Evolutionary conservation across 2,329 filamentous ascomycete genomes (phyloP), one percentile per base, ranked within the genome.

Genomic region (Lasiodiplodia sp.): DNA sequence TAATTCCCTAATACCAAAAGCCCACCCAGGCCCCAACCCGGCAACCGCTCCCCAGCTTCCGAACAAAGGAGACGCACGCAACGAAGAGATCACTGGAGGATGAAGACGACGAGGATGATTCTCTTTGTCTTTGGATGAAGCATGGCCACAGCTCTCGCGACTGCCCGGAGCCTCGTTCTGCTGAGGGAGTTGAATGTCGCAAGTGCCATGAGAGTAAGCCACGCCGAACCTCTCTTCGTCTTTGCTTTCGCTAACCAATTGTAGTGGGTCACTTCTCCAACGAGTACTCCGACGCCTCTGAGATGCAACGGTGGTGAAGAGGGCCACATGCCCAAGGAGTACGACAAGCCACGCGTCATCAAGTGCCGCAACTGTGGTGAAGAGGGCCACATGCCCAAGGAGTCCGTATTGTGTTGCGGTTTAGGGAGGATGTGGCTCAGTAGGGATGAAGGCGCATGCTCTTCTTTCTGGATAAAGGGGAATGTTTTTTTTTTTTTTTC

Each of bases 151-250:
- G 68, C 28, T 71, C 78, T 28, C 77, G 76, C 69, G 80, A 83
- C 31, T 82, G 82, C 70, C 73, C 79, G 56, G 67, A 68, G 69
- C 81, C 81, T 55, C 79, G 79, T 47, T 85, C 88, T 34, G 78
- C 79, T 40, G 86, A 84, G 34, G 85, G 85, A 65, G 85, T 91
- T 0, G 88, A 91, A 75, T 92, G 89, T 76, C 87, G 86, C 73
- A 90, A 88, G 77, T 91, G 89, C 74, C 82, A 83, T 51, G 82
- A 89, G 78, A 87, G 87, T 89, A 79, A 68, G 72, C 63, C 11
- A 3, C 31, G 8, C 16, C 44, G 12, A 25, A 47, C 16, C 6
- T 23, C 37, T 64, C 44, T 14, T 58, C 28, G 23, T 58, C 37
- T 28, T 11, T 18, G 16, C 67, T 47, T 14, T 60, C 49, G 49